Conservation (phyloP, 306 rosid species). For the Quercus glauca region DNA sequence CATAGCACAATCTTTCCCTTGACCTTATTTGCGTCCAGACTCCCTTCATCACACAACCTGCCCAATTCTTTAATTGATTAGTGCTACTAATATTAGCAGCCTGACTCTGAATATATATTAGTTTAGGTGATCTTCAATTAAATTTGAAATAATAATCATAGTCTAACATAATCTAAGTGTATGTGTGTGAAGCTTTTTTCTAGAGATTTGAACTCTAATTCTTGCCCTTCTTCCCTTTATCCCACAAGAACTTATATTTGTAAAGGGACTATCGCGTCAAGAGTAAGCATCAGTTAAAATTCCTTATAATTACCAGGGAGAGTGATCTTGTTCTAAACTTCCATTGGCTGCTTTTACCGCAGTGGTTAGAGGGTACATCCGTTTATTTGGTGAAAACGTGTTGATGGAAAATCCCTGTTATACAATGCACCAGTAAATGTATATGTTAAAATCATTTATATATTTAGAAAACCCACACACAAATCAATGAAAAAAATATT, state of each 20-base stretch:
- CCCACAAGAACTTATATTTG: too few species aligned
- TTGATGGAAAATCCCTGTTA: slow-evolving; percentile 64
- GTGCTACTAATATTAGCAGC: neutral
- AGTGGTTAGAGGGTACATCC: neutral
- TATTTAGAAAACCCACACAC: too few species aligned
- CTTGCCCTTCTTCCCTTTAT: too few species aligned
- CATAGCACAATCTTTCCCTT: slow-evolving; percentile 68
- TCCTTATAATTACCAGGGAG: slow-evolving; percentile 34
- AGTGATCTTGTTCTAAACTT: slow-evolving; percentile 25
- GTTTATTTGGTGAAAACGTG: slow-evolving; percentile 12
- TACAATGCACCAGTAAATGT: neutral
- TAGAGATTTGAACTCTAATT: too few species aligned
- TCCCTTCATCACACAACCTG: too few species aligned
- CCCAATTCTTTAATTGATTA: too few species aligned
- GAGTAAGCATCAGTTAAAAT: neutral
- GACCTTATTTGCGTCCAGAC: slow-evolving; percentile 30
- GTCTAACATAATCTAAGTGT: too few species aligned
- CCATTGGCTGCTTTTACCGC: slow-evolving; percentile 46
- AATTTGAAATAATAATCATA: neutral
- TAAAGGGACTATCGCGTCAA: too few species aligned
- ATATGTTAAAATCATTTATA: neutral
- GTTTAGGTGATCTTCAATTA: neutral
- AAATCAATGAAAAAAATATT: too few species aligned
- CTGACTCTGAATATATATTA: neutral
- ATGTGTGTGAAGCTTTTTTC: too few species aligned